Base-by-base conservation (phyloP, 179 eudicot species). In the Dionaea muscipula region DNA sequence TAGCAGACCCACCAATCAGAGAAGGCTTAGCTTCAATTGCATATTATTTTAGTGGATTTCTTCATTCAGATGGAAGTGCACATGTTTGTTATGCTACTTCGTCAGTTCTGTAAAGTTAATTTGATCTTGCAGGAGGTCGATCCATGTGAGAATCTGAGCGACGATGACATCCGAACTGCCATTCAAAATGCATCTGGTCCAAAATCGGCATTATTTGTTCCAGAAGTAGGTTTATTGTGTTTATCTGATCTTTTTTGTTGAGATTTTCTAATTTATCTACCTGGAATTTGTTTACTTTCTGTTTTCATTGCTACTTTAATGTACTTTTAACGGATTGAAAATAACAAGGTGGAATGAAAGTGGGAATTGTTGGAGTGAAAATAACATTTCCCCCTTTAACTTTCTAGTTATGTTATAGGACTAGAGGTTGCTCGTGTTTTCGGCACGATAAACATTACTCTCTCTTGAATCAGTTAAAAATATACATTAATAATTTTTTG, bases 101-200 rank as follows among this genome's bases (percentile, higher is more conserved):
- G 18, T 53, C 24, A 27, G 24, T 27, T 36, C 23, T 15, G 25
- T 48, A 19, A 58, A 27, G 8, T 60, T 38, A 37, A 19, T 24
- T 49, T 15, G 26, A 49, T 63, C 19, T 57, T 71, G 36, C 72
- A 85, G 95, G 85, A 78, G 59, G 86, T 85, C 46, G 95, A 85
- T 71, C 95, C 91, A 13, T 85, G 86, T 65, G 91, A 85, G 52
- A 85, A 76, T 67, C 67, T 85, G 46, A 80, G 85, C 67, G 95
- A 85, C 66, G 86, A 85, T 65, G 90, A 85, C 68, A 85, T 85
- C 62, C 74, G 85, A 36, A 83, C 81, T 53, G 91, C 95, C 62
- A 80, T 85, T 68, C 91, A 85, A 62, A 85, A 85, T 75, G 83
- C 95, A 33, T 78, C 95, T 53, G 95, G 91, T 38, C 78, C 91